Percentiles rank a stretch among this genome's conserved stretches.
phyloP scores from a whole-genome alignment of 2,329 filamentous ascomycete genomes.

The Aspergillus pseudoterreus region DNA sequence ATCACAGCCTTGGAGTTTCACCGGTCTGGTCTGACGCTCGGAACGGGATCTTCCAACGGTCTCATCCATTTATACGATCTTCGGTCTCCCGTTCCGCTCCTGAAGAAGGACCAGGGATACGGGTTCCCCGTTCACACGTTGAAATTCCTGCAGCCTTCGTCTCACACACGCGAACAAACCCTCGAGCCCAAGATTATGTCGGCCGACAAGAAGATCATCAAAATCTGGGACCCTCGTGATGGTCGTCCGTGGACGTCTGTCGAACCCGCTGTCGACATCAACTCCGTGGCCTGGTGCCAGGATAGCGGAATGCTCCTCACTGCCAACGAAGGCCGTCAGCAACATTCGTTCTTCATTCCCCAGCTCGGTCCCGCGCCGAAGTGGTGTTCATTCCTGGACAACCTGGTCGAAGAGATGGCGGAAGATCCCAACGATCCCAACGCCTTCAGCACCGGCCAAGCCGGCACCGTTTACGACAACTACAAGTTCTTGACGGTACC shows the following conservation, averaged over 20 bases:
- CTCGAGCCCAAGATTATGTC: slow-evolving; percentile 74
- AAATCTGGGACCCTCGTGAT: slow-evolving; percentile 82
- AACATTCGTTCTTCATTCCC: slow-evolving; percentile 92
- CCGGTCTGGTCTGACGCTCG: slow-evolving; percentile 76
- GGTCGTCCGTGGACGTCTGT: slow-evolving; percentile 93
- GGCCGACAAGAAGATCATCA: slow-evolving; percentile 92
- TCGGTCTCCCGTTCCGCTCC: slow-evolving; percentile 75
- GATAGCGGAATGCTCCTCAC: slow-evolving; percentile 93
- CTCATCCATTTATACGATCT: slow-evolving; percentile 89
- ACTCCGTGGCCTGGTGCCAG: slow-evolving; percentile 88
- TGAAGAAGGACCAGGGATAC: slow-evolving; percentile 95
- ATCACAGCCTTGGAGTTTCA: slow-evolving; percentile 87
- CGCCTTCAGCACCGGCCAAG: slow-evolving; percentile 41
- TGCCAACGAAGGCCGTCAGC: slow-evolving; percentile 92
- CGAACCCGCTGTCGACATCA: slow-evolving; percentile 90
- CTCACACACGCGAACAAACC: slow-evolving; percentile 66
- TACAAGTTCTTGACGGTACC: slow-evolving; percentile 95
- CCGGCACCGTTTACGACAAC: slow-evolving; percentile 89
- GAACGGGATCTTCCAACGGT: slow-evolving; percentile 82
- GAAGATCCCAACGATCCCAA: slow-evolving; percentile 68
- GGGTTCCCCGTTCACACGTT: slow-evolving; percentile 88
- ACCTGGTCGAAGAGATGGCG: slow-evolving; percentile 97
- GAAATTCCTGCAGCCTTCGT: slow-evolving; percentile 61
- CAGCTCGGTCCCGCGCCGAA: slow-evolving; percentile 88
- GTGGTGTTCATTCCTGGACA: slow-evolving; percentile 97